Evolutionary conservation across 2,329 filamentous ascomycete species (phyloP), one percentile per base, ranked within the genome.

Genomic region (Aspergillus ustus): DNA sequence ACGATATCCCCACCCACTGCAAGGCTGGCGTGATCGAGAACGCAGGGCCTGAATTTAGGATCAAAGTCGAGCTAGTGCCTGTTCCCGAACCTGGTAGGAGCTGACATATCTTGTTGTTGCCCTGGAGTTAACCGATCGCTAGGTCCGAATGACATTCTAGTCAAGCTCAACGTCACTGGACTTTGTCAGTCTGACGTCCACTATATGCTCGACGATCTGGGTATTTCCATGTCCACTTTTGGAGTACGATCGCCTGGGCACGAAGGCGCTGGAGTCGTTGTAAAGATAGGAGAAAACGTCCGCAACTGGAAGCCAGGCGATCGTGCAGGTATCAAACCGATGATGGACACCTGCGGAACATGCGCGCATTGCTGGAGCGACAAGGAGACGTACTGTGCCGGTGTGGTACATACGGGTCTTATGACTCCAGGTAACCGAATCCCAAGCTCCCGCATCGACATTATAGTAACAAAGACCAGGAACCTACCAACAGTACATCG

Each of bases 401-500:
- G 43, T 0, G 69, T 61, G 0, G 52, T 70, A n/a, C 68, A 69
- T 20, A 66, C 68, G 77, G 63, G 84, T 78, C 5, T 85, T 79
- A 37, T 74, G 84, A 56, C 71, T 70, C 52, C 74, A 63, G 52
- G 75, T 75, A 43, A 75, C 72, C n/a, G 17, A 19, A 4, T 7
- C 68, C 11, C 28, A 22, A 19, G 0, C n/a, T 11, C 8, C 4
- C 34, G 17, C 17, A 20, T 57, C 8, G 4, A 29, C 37, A 46
- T 13, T 34, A 7, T n/a, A n/a, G n/a, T 19, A 34, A 59, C 19
- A 49, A 19, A n/a, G 40, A 6, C 2, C 22, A 74, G 81, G 85
- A 1, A 83, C 83, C 1, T 88, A 87, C 70, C 83, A 86, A 72
- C 83, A 88, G 70, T 89, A 88, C 69, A 74, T 87, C 44, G 77